Evolutionary conservation across 441 rosid species (phyloP), one percentile per base, ranked within the genome.

Genomic region (Eruca vesicaria): DNA sequence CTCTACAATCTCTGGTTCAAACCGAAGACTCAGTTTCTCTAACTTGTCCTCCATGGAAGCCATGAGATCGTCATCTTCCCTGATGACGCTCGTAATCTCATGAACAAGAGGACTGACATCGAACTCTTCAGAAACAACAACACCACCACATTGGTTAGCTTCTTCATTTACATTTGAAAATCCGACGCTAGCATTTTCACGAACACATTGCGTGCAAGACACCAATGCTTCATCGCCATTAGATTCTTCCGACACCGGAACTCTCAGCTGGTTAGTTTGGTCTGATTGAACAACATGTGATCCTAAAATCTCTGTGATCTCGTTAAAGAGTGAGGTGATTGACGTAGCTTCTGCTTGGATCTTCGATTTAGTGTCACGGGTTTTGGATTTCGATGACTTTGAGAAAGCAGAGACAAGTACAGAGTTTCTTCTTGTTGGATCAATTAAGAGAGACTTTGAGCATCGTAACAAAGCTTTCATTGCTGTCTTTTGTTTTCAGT

Each of bases 41-140:
- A 93, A 77, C 78, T 78, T 81, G 43, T 89, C 89, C 80, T 88
- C 95, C 94, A 90, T 86, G 7, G 87, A 73, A 72, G 75, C 60
- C 15, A 23, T 0, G 38, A 56, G 15, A 7, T 38, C 80, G 1
- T 82, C 78, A 80, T 81, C 83, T n/a, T 36, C 85, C 15, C 90
- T 80, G 76, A 93, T 72, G 43, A 89, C 82, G 65, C 66, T 73
- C 19, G 93, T 83, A 19, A 88, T 82, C 75, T 87, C 80, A 73
- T 78, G 76, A 80, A 90, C 93, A 7, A 84, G 18, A 0, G 86
- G 81, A 31, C 88, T 84, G 36, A 82, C 80, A 66, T 89, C 96
- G 33, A 64, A 59, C 23, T 63, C 85, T 31, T 55, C 68, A 9
- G 55, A 48, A 48, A 43, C 52, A 12, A 38, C 28, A 72, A 45